These are phyloP conservation scores for Aureobasidium mangrovei DNA, from an alignment of 2,329 filamentous ascomycete genomes.

Conservation along the genomic window DNA sequence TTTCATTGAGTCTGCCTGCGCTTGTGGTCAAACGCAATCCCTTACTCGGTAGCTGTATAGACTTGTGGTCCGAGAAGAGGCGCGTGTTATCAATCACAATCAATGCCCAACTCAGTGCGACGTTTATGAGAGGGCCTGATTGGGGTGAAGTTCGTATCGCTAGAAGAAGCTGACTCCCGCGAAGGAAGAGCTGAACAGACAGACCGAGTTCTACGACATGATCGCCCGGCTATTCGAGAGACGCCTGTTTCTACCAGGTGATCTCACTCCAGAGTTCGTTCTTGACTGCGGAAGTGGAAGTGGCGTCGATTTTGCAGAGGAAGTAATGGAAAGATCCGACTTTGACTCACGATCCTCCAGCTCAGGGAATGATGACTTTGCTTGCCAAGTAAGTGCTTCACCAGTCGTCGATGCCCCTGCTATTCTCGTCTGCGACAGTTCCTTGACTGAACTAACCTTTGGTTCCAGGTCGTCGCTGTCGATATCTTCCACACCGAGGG, in stretches of 20 bases:
- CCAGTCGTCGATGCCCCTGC: neutral
- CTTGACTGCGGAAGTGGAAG: slow-evolving; percentile 28
- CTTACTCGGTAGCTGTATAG: no score
- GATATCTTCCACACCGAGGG: slow-evolving; percentile 25
- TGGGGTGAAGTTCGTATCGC: neutral
- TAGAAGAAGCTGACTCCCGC: slow-evolving; percentile 14
- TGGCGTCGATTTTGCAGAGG: slow-evolving; percentile 26
- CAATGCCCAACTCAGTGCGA: no score
- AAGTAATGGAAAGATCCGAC: slow-evolving; percentile 27
- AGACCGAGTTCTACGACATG: slow-evolving; percentile 23
- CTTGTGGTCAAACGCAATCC: neutral
- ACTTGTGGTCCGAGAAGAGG: neutral
- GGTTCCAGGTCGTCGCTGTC: slow-evolving; percentile 23
- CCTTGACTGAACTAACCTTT: neutral
- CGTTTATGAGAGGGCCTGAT: neutral
- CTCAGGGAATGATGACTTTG: slow-evolving; percentile 4
- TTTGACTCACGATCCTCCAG: slow-evolving; percentile 13
- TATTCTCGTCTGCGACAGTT: neutral
- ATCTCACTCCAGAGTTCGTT: slow-evolving; percentile 20
- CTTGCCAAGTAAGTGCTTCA: slow-evolving; percentile 15
- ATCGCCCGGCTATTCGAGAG: slow-evolving; percentile 21
- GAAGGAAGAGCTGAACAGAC: slow-evolving; percentile 23
- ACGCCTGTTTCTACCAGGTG: slow-evolving; percentile 19
- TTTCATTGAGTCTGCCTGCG: neutral
- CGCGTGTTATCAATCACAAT: neutral